These are phyloP conservation scores for Pyricularia pennisetigena DNA, from an alignment of 2,329 filamentous ascomycete species.

Conservation along the genomic window DNA sequence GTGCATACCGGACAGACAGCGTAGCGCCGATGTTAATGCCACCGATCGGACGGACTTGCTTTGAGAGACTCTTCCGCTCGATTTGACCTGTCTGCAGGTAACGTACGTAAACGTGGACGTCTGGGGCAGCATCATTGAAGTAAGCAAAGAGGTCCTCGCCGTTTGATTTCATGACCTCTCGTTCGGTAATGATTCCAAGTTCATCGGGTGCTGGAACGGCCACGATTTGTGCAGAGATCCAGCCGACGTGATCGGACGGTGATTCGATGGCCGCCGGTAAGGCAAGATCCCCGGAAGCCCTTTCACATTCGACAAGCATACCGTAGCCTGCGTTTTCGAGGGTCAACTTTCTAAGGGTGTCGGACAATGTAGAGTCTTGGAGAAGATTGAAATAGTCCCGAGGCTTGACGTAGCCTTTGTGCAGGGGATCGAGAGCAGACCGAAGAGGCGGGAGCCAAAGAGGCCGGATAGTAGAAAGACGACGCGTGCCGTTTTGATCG, in stretches of 20 bases:
- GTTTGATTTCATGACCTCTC: background rate
- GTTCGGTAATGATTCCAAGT: background rate
- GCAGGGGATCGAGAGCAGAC: background rate
- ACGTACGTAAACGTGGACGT: background rate
- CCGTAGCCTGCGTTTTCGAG: background rate
- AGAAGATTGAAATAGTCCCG: background rate
- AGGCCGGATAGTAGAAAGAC: background rate
- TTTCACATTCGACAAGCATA: background rate
- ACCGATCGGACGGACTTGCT: background rate
- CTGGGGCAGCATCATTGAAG: background rate
- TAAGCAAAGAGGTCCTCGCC: background rate
- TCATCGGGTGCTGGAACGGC: background rate
- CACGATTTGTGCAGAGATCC: background rate
- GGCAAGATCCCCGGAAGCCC: background rate
- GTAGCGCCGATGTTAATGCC: background rate
- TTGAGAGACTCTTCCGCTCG: background rate
- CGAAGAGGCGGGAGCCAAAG: background rate
- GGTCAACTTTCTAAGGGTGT: background rate
- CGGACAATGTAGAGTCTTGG: background rate
- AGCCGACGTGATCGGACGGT: background rate
- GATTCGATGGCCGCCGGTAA: background rate
- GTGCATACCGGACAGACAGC: background rate
- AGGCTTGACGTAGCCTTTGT: background rate
- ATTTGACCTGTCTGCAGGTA: background rate
- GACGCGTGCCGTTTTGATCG: background rate